Conservation (phyloP, 768 basidiomycete species). For the Mycena pura region DNA sequence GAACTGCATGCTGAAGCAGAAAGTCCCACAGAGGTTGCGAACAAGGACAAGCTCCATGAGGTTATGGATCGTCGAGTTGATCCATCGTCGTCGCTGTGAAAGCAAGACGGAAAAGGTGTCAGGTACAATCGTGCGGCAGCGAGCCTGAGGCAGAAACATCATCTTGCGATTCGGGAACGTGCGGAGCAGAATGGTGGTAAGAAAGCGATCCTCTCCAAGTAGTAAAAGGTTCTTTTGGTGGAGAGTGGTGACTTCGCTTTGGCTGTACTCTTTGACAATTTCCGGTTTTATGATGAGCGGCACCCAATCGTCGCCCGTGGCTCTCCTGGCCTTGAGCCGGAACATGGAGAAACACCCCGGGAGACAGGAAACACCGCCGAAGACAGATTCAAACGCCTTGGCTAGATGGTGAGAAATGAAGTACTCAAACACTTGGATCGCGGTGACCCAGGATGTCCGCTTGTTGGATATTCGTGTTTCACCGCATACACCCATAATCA, state of each 20-base stretch:
- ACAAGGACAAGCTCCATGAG: slow-evolving; percentile 98
- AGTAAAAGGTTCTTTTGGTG: slow-evolving; percentile 98
- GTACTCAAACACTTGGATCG: slow-evolving; percentile 98
- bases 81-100: slow-evolving; percentile 98
- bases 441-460: slow-evolving; percentile 96
- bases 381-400: slow-evolving; percentile 98
- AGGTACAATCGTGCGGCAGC: slow-evolving; percentile 93
- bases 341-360: slow-evolving; percentile 99
- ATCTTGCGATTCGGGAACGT: slow-evolving; percentile 99
- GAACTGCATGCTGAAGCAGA: slow-evolving; percentile 99
- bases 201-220: slow-evolving; percentile 97
- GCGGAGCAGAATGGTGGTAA: slow-evolving; percentile 94
- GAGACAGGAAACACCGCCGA: slow-evolving; percentile 98
- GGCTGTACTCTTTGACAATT: slow-evolving; percentile 97
- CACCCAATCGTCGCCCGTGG: slow-evolving; percentile 93
- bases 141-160: slow-evolving; percentile 98
- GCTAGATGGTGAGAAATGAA: slow-evolving; percentile 99
- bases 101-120: slow-evolving; percentile 93
- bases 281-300: slow-evolving; percentile 97
- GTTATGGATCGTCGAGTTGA: slow-evolving; percentile 99
- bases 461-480: slow-evolving; percentile 99
- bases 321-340: slow-evolving; percentile 90
- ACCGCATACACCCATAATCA: slow-evolving; percentile 99
- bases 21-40: slow-evolving; percentile 96
- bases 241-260: slow-evolving; percentile 89